A percentile compares a stretch with the other conserved stretches of the same genome.
Evolutionary conservation across 1,284 basidiomycete species (phyloP).

Genomic region (Boletus subluridellus): DNA sequence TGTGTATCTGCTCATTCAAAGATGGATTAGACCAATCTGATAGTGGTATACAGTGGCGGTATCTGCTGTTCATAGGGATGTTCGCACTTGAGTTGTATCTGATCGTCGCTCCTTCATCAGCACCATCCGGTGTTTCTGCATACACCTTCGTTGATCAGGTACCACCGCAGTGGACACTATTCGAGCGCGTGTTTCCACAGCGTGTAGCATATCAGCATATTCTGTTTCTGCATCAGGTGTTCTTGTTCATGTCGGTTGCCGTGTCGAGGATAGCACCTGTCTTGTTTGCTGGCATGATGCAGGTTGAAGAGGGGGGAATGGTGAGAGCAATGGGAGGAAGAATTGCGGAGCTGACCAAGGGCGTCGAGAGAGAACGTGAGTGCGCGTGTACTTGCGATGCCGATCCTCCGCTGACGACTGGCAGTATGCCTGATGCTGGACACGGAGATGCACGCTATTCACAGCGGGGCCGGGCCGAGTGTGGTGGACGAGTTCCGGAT

Average conservation of each 20-base stretch:
- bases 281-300: conserved; percentile 44
- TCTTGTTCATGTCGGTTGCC: conserved; percentile 68
- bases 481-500: conserved; percentile 36
- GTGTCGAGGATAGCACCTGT: conserved; percentile 64
- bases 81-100: conserved; percentile 61
- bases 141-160: conserved; percentile 31
- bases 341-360: conserved; percentile 18
- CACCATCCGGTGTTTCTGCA: conserved; percentile 2
- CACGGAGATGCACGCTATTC: conserved; percentile 14
- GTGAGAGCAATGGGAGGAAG: conserved; percentile 25
- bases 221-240: conserved; percentile 71
- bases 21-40: conserved; percentile 11
- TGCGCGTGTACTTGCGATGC: neutral
- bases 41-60: conserved; percentile 80
- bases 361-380: conserved; percentile 33
- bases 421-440: conserved; percentile 27
- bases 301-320: conserved; percentile 20
- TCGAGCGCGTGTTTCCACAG: conserved; percentile 56
- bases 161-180: conserved; percentile 31
- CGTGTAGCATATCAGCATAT: conserved; percentile 72
- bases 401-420: neutral
- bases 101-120: conserved; percentile 48
- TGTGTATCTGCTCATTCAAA: conserved; percentile 40
- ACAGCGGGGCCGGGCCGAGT: neutral
- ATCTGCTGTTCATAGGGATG: conserved; percentile 58